Evolutionary conservation across 768 basidiomycete species (phyloP).

Genomic region (Hortiboletus flavorubellus): DNA sequence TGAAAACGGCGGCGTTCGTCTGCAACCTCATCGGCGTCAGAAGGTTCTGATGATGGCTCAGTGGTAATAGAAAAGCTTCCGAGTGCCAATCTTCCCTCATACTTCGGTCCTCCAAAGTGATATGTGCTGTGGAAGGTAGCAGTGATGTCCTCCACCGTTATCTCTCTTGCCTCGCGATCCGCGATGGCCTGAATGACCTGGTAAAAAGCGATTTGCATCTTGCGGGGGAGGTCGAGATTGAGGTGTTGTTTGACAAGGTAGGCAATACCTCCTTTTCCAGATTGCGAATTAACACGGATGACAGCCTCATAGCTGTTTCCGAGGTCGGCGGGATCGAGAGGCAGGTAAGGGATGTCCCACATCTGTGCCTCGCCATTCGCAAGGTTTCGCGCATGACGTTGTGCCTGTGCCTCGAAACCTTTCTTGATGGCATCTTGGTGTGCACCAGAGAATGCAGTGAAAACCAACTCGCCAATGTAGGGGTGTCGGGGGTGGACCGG

Average conservation of each 20-base stretch:
- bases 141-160: slow-evolving; percentile 94
- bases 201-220: slow-evolving; percentile 96
- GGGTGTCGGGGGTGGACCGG: slow-evolving; percentile 96
- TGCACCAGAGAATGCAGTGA: slow-evolving; percentile 97
- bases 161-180: slow-evolving; percentile 92
- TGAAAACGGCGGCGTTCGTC: slow-evolving; percentile 81
- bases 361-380: slow-evolving; percentile 54
- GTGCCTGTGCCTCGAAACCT: slow-evolving; percentile 84
- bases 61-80: slow-evolving; percentile 79
- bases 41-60: slow-evolving; percentile 47
- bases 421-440: slow-evolving; percentile 99
- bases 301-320: slow-evolving; percentile 97
- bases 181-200: slow-evolving; percentile 87
- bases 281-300: slow-evolving; percentile 99
- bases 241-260: slow-evolving; percentile 94
- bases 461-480: slow-evolving; percentile 96
- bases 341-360: slow-evolving; percentile 96
- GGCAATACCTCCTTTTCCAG: slow-evolving; percentile 96
- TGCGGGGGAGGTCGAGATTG: slow-evolving; percentile 90
- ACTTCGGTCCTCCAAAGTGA: slow-evolving; percentile 76
- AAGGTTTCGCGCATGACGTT: slow-evolving; percentile 59
- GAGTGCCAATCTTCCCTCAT: slow-evolving; percentile 78
- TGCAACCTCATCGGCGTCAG: slow-evolving; percentile 46
- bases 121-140: slow-evolving; percentile 82
- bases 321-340: slow-evolving; percentile 94